phyloP scores from a whole-genome alignment of 768 basidiomycete species.

The Auricularia sp. region DNA sequence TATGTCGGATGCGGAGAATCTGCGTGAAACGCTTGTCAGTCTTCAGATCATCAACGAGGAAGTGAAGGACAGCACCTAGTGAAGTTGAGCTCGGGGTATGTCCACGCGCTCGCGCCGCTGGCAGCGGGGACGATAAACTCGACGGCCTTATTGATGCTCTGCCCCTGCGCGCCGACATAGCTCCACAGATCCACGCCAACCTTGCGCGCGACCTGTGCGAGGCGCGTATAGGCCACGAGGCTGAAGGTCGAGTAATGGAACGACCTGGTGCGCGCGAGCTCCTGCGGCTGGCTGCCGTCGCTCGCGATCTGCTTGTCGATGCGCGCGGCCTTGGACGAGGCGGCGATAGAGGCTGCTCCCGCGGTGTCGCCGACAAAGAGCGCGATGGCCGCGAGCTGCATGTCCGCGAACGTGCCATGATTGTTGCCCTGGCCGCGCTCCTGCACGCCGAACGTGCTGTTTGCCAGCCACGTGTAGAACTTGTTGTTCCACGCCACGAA shows the following conservation, averaged over 20 bases:
- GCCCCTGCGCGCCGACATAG: not conserved
- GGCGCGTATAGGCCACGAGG: not conserved
- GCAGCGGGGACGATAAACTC: not conserved
- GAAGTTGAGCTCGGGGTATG: not conserved
- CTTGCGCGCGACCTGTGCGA: not conserved
- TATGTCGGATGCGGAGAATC: not conserved
- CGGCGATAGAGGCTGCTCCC: not conserved
- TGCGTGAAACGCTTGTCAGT: not conserved
- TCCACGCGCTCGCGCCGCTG: not conserved
- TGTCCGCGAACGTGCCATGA: not conserved
- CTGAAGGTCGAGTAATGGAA: not conserved
- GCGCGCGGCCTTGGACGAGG: not conserved
- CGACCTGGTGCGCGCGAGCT: not conserved
- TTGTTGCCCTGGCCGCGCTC: not conserved
- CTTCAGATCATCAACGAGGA: not conserved
- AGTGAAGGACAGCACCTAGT: not conserved
- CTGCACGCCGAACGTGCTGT: not conserved
- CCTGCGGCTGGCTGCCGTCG: not conserved
- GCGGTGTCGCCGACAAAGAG: not conserved
- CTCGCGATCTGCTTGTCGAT: not conserved
- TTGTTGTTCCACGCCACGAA: not conserved
- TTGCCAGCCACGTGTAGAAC: not conserved
- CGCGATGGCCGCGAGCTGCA: not conserved
- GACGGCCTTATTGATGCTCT: not conserved
- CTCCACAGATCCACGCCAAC: not conserved